Percentiles rank a stretch among this genome's conserved stretches.
Conservation (phyloP, 83 land plant species). For the Larix sibirica region DNA sequence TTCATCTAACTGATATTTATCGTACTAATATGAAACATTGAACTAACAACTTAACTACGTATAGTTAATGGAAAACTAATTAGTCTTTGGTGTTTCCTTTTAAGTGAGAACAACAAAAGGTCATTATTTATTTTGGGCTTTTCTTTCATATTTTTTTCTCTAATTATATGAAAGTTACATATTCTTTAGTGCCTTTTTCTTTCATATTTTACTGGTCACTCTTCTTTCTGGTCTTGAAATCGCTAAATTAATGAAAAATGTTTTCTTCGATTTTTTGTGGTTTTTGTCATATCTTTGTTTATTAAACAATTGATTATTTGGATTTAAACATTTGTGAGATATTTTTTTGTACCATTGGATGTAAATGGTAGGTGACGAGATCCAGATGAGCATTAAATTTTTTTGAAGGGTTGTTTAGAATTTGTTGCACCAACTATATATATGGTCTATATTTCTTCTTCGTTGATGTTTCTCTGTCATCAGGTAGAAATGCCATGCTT, state of each 20-base stretch:
- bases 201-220: background rate
- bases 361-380: slow-evolving; percentile 79
- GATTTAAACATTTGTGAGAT: slow-evolving; percentile 59
- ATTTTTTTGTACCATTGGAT: slow-evolving; percentile 86
- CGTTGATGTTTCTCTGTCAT: slow-evolving; percentile 84
- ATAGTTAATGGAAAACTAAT: background rate
- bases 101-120: no score
- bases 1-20: background rate
- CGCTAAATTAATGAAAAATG: no score
- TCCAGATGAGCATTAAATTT: slow-evolving; percentile 76
- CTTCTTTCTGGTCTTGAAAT: background rate
- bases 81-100: no score
- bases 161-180: background rate
- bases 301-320: background rate
- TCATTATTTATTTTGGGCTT: no score
- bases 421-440: slow-evolving; percentile 97
- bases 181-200: background rate
- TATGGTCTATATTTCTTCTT: slow-evolving; percentile 95
- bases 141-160: no score
- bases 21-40: background rate
- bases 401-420: slow-evolving; percentile 87
- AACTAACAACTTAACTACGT: background rate
- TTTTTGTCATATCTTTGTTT: background rate
- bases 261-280: background rate
- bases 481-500: slow-evolving; percentile 84